These are phyloP conservation scores for Quercus variabilis DNA, from an alignment of 306 rosid genomes.

Conservation along the genomic window DNA sequence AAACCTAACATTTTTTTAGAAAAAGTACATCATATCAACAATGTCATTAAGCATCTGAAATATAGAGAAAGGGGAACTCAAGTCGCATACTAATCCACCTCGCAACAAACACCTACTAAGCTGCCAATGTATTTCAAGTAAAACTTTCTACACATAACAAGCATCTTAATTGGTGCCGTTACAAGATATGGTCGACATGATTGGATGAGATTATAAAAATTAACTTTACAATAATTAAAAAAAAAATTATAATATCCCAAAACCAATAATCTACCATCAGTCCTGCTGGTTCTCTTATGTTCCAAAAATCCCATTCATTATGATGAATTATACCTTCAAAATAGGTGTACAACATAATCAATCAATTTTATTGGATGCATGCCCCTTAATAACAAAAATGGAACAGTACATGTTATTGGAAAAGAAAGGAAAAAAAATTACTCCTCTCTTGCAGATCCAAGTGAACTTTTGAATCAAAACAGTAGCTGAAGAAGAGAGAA, in stretches of 20 bases:
- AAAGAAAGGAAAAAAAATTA: background rate
- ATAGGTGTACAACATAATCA: background rate
- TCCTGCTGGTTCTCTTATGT: background rate
- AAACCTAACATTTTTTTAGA: too few relatives aligned
- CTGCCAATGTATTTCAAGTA: too few relatives aligned
- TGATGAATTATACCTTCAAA: background rate
- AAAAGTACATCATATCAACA: too few relatives aligned
- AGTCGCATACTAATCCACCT: too few relatives aligned
- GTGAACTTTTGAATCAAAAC: background rate
- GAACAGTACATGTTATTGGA: background rate
- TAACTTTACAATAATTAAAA: background rate
- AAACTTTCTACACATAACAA: too few relatives aligned
- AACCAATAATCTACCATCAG: background rate
- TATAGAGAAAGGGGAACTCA: too few relatives aligned
- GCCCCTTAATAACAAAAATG: background rate
- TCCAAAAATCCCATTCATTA: background rate
- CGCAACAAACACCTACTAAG: too few relatives aligned
- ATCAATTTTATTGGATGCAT: background rate
- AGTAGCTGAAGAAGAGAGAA: slow-evolving; percentile 4
- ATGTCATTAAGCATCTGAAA: too few relatives aligned
- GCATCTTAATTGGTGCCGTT: too few relatives aligned
- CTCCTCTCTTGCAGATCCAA: background rate
- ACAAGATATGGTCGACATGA: too few relatives aligned
- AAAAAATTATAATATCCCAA: background rate
- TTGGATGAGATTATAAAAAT: too few relatives aligned